These are phyloP conservation scores for Pseudogymnoascus sp. DNA, from an alignment of 2,329 filamentous ascomycete genomes.

Conservation along the genomic window DNA sequence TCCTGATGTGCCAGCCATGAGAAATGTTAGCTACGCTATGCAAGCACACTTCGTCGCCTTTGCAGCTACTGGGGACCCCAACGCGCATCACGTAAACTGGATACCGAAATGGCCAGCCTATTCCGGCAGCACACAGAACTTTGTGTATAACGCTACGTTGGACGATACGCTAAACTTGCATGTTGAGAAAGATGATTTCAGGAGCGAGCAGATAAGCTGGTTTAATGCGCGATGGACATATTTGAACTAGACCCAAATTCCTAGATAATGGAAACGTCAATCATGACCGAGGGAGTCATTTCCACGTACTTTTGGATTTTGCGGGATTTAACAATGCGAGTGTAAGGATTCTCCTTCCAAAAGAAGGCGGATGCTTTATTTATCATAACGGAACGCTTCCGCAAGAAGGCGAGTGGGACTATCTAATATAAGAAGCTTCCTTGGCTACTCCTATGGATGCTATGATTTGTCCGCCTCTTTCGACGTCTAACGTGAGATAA, in stretches of 20 bases:
- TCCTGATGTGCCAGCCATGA: conserved; percentile 10
- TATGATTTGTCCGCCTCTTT: not conserved
- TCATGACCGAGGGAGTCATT: not conserved
- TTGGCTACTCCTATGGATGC: not conserved
- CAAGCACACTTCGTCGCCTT: conserved; percentile 11
- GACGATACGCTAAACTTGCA: conserved; percentile 7
- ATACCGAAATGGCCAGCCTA: conserved; percentile 4
- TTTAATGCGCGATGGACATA: conserved; percentile 41
- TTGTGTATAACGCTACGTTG: conserved; percentile 11
- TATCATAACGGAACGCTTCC: no score
- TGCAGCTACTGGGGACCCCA: conserved; percentile 7
- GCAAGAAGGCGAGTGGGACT: not conserved
- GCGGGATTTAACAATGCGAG: not conserved
- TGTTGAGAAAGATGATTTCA: conserved; percentile 8
- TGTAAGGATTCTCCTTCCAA: not conserved
- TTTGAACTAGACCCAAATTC: not conserved
- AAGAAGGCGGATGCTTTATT: not conserved
- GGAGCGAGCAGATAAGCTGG: not conserved
- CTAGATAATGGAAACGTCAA: not conserved
- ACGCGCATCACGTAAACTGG: conserved; percentile 7
- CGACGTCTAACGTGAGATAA: not conserved
- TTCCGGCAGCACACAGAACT: not conserved
- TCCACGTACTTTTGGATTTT: not conserved
- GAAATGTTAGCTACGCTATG: conserved; percentile 12
- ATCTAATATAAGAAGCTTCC: not conserved